Evolutionary conservation across 306 rosid species (phyloP).

Genomic region (Lathyrus sativus): DNA sequence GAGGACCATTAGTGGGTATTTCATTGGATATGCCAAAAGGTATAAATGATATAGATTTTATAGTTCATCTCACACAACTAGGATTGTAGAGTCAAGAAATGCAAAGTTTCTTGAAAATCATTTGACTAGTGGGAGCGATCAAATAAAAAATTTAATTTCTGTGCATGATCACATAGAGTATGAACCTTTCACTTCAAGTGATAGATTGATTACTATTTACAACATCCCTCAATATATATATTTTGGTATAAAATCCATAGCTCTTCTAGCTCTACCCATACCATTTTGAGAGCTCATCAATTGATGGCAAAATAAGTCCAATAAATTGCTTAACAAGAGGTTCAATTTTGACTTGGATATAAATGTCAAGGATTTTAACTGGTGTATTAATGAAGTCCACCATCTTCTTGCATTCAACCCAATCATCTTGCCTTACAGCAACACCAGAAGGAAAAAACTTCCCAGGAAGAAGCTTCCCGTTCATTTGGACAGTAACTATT

Average conservation of each 20-base stretch:
- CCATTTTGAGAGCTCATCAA: slow-evolving; percentile 70
- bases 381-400: slow-evolving; percentile 52
- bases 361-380: slow-evolving; percentile 51
- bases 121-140: too few relatives aligned
- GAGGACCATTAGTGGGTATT: too few relatives aligned
- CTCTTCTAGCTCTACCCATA: slow-evolving; percentile 68
- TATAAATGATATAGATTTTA: too few relatives aligned
- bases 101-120: too few relatives aligned
- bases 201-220: too few relatives aligned
- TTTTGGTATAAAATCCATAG: slow-evolving; percentile 74
- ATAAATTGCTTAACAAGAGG: slow-evolving; percentile 72
- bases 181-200: too few relatives aligned
- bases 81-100: too few relatives aligned
- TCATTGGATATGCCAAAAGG: too few relatives aligned
- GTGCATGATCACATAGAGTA: too few relatives aligned
- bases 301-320: slow-evolving; percentile 85
- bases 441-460: slow-evolving; percentile 72
- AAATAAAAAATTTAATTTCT: too few relatives aligned
- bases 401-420: slow-evolving; percentile 98
- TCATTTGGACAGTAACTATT: slow-evolving; percentile 82
- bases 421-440: slow-evolving; percentile 86
- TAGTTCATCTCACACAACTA: too few relatives aligned
- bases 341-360: slow-evolving; percentile 71
- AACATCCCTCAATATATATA: too few relatives aligned
- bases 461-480: slow-evolving; percentile 95